Evolutionary conservation across 2,329 filamentous ascomycete genomes (phyloP).

Genomic region (Gnomoniopsis sp.): DNA sequence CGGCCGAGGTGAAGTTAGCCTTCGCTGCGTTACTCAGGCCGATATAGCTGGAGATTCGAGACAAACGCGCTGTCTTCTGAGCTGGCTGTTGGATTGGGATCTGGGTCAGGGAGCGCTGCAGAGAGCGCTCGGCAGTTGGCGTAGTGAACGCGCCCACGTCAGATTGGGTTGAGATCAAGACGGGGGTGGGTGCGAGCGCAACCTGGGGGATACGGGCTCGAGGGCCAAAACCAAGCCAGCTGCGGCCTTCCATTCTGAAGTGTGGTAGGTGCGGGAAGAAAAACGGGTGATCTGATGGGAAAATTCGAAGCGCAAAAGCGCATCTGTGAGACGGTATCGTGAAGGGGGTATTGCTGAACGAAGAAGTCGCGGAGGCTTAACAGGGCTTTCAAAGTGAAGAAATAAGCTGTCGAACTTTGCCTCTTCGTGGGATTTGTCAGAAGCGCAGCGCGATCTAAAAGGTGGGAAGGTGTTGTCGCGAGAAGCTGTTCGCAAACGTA

Average conservation of each 20-base stretch:
- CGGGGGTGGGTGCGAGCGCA: background rate
- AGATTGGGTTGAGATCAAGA: background rate
- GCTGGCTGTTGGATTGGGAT: background rate
- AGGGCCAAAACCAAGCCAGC: conserved; percentile 5
- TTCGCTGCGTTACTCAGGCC: conserved; percentile 8
- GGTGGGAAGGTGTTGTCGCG: background rate
- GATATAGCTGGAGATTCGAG: conserved; percentile 16
- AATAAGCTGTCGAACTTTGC: background rate
- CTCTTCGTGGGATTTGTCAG: background rate
- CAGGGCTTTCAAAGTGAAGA: background rate
- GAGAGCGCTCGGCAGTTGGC: background rate
- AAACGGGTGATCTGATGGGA: background rate
- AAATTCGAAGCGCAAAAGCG: background rate
- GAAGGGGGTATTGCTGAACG: background rate
- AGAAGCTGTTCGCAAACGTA: background rate
- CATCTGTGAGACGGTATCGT: background rate
- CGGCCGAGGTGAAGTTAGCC: background rate
- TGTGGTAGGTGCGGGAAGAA: background rate
- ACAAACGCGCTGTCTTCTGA: conserved; percentile 8
- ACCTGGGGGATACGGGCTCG: conserved; percentile 7
- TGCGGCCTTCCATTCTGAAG: conserved; percentile 8
- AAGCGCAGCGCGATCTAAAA: background rate
- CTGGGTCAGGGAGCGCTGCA: conserved; percentile 8
- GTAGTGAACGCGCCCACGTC: background rate
- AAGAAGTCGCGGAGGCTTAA: background rate